Evolutionary conservation across 2,329 filamentous ascomycete genomes (phyloP).

Genomic region (Coniochaeta hoffmannii): DNA sequence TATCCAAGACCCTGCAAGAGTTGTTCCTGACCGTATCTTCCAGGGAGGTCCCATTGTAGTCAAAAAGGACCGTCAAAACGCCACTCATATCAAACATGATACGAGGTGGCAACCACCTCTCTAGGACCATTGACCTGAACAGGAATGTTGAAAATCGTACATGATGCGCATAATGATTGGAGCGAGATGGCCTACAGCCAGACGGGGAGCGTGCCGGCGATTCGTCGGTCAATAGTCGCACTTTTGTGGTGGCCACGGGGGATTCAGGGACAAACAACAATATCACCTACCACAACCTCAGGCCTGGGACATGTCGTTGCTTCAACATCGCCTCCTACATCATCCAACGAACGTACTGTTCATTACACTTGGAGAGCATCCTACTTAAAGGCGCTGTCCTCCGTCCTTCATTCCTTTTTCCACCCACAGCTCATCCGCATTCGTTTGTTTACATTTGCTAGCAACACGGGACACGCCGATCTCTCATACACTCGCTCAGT

Average conservation of each 20-base stretch:
- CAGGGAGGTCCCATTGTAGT: background rate
- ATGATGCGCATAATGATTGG: too few species aligned
- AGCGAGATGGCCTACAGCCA: background rate
- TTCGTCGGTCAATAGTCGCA: background rate
- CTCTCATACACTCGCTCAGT: background rate
- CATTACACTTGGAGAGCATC: background rate
- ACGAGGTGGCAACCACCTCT: background rate
- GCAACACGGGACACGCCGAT: background rate
- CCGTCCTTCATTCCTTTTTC: background rate
- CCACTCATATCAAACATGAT: background rate
- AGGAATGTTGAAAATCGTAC: background rate
- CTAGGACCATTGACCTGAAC: background rate
- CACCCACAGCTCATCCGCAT: background rate
- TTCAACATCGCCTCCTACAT: background rate
- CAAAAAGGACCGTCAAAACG: background rate
- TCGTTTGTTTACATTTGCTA: background rate
- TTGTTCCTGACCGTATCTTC: background rate
- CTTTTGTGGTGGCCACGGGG: background rate
- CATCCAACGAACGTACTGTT: background rate
- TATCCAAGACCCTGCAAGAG: background rate
- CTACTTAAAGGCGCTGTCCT: background rate
- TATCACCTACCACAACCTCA: background rate
- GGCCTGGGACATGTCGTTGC: background rate
- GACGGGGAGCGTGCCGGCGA: background rate
- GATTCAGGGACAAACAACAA: background rate